These are phyloP conservation scores for Neolentinus lepideus DNA, from an alignment of 1,284 basidiomycete genomes.

Conservation along the genomic window DNA sequence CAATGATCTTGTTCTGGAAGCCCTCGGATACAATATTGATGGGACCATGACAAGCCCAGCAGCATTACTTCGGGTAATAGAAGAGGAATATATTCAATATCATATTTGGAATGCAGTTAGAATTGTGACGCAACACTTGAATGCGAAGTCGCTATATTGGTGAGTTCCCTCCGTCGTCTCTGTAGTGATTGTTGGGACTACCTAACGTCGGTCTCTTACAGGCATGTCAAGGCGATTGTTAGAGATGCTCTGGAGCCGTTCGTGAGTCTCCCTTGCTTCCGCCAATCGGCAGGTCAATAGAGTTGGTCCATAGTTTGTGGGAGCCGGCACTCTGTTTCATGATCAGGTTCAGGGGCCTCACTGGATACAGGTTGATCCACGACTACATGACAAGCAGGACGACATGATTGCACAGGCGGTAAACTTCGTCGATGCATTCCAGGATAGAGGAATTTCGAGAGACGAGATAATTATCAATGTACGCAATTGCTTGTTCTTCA, in stretches of 20 bases:
- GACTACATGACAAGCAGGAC: slow-evolving; percentile 22
- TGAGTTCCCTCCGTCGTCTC: neutral
- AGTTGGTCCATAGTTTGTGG: slow-evolving; percentile 33
- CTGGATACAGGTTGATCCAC: slow-evolving; percentile 45
- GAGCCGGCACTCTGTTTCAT: slow-evolving; percentile 36
- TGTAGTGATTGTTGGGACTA: too few relatives aligned
- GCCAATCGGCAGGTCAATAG: slow-evolving; percentile 3
- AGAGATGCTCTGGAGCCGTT: slow-evolving; percentile 5
- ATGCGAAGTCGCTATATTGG: slow-evolving; percentile 15
- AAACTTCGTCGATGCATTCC: slow-evolving; percentile 32
- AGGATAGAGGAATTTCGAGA: slow-evolving; percentile 28
- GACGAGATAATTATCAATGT: slow-evolving; percentile 45
- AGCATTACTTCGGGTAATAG: slow-evolving; percentile 18
- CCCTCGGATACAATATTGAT: slow-evolving; percentile 27
- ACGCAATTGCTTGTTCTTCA: slow-evolving; percentile 13
- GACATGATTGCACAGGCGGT: slow-evolving; percentile 36
- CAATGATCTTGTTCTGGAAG: neutral
- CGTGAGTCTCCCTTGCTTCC: neutral
- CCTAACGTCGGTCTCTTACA: slow-evolving; percentile 11
- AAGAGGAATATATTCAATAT: slow-evolving; percentile 25
- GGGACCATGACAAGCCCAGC: slow-evolving; percentile 31
- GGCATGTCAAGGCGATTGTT: neutral
- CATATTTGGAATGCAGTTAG: slow-evolving; percentile 37
- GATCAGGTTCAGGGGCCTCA: slow-evolving; percentile 38
- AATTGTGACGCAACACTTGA: slow-evolving; percentile 23